Percentiles rank a stretch among this genome's conserved stretches.
These are phyloP conservation scores for Clonostachys chloroleuca DNA, from an alignment of 2,329 filamentous ascomycete species.

Conservation along the genomic window DNA sequence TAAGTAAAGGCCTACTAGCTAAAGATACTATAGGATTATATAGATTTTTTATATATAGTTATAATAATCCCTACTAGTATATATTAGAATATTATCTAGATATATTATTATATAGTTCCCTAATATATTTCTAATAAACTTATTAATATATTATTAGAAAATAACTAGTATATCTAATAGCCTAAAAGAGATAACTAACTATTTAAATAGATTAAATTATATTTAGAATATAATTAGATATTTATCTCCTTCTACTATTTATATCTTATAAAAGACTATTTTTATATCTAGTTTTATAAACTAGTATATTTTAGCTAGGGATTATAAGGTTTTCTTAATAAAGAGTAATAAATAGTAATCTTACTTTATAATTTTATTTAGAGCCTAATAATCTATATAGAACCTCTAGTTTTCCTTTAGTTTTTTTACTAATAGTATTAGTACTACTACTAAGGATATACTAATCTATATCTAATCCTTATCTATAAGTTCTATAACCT, in stretches of 20 bases:
- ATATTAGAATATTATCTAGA: not conserved
- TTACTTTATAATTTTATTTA: not conserved
- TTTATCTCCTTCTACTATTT: not conserved
- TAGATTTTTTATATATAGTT: not conserved
- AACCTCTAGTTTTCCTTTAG: not conserved
- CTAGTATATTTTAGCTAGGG: not conserved
- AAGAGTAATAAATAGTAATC: not conserved
- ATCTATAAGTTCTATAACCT: constrained; percentile 1
- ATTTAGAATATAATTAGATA: not conserved
- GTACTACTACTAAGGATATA: not conserved
- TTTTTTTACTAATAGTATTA: not conserved
- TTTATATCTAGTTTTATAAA: not conserved
- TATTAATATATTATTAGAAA: not conserved
- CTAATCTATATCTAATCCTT: not conserved
- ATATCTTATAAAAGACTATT: not conserved
- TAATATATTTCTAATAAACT: not conserved
- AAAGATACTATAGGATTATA: not conserved
- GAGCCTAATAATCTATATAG: not conserved
- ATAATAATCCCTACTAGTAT: not conserved
- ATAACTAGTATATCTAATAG: not conserved
- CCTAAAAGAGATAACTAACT: not conserved
- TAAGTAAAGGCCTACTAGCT: not conserved
- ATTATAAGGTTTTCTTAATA: not conserved
- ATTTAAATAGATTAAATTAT: not conserved
- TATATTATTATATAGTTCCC: not conserved